Base-by-base conservation (phyloP, 148 eudicot species). In the Cornus controversa region DNA sequence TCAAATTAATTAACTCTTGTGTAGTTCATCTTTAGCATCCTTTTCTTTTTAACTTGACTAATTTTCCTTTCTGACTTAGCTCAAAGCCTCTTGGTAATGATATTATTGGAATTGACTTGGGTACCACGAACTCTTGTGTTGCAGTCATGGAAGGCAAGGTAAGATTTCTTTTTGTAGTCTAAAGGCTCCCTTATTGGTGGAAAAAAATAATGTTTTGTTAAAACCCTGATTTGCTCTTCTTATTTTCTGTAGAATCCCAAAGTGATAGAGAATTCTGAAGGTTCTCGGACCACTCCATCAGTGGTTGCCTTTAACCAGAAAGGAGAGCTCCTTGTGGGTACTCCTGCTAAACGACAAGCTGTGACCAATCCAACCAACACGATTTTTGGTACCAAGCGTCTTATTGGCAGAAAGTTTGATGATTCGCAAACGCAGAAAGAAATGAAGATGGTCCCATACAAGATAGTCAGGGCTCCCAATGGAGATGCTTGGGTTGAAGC, bases 401-500 rank as follows among this genome's bases (percentile, higher is more conserved):
- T 89, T 31, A 89, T 89, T 10, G 91, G 91, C 69, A 84, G 91
- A 68, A 87, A 84, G 20, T 88, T 84, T 71, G 89, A 88, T 73
- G 91, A 88, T 60, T 76, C 87, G 29, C 89, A 86, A 62, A 84
- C 89, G 20, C 89, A 84, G 26, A 88, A 88, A 24, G 91, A 88
- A 73, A 88, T 84, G 84, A 80, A 82, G 34, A 86, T 86, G 89
- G 91, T 86, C 34, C 91, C 91, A 0, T 86, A 31, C 74, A 84
- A 82, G 84, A 88, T 88, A 20, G 87, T 86, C 70, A 77, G 66
- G 77, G 91, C 87, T 29, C 84, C 86, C 1, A 88, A 84, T 74
- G 92, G 92, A 27, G 92, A 89, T 77, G 92, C 90, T 14, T 89
- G 92, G 92, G 90, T 89, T 27, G 92, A 89, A 82, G 78, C 85